Conservation (phyloP, 805 yeast genomes). For the Lachancea sp. region DNA sequence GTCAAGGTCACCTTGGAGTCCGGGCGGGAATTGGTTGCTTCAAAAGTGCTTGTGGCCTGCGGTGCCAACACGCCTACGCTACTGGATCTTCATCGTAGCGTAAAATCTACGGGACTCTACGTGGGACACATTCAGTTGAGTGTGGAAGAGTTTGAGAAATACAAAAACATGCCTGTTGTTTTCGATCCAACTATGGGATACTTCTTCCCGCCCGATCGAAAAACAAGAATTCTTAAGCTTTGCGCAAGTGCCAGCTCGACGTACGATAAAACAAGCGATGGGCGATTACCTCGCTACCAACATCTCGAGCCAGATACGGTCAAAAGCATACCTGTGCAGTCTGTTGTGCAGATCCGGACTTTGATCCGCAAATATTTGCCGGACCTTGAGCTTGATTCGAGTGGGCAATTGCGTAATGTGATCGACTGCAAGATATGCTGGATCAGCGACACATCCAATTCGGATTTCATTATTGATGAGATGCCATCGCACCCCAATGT, state of each 20-base stretch:
- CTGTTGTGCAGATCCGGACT: conserved; percentile 20
- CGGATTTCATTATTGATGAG: conserved; percentile 37
- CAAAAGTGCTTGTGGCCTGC: conserved; percentile 31
- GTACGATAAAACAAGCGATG: conserved; percentile 4
- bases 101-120: conserved; percentile 35
- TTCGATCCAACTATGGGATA: conserved; percentile 40
- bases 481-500: conserved; percentile 32
- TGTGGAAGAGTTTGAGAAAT: conserved; percentile 32
- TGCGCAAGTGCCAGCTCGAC: conserved; percentile 15
- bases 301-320: conserved; percentile 4
- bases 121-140: conserved; percentile 35
- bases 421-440: conserved; percentile 36
- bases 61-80: conserved; percentile 37
- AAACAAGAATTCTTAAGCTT: conserved; percentile 34
- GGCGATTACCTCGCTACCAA: conserved; percentile 4
- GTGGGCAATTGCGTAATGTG: conserved; percentile 23
- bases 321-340: conserved; percentile 26
- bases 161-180: conserved; percentile 37
- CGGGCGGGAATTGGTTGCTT: conserved; percentile 30
- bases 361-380: conserved; percentile 34
- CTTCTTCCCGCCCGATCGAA: conserved; percentile 43
- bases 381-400: conserved; percentile 30
- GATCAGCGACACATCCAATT: conserved; percentile 38
- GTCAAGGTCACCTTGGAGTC: conserved; percentile 20
- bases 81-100: conserved; percentile 29